Evolutionary conservation across 192 early-diverging fungal genomes (phyloP).

Genomic region (Mortierella alpina): DNA sequence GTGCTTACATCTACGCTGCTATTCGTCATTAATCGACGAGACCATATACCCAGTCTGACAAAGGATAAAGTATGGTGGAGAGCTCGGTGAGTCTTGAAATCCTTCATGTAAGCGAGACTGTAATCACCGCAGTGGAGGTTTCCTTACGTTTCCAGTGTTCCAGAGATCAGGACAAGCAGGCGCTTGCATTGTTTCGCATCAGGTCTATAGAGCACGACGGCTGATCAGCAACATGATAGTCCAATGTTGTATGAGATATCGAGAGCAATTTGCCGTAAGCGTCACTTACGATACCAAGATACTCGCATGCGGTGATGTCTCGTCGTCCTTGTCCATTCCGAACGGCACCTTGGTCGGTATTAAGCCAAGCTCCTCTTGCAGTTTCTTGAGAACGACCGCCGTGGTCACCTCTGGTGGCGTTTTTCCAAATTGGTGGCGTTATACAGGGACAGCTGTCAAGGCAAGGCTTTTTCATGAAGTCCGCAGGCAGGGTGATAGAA

Average conservation of each 20-base stretch:
- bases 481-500: neutral
- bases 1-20: constrained; percentile 11
- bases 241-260: neutral
- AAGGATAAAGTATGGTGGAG: neutral
- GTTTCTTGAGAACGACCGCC: constrained; percentile 2
- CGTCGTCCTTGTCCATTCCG: constrained; percentile 17
- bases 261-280: neutral
- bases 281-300: constrained; percentile 34
- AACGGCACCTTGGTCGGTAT: constrained; percentile 18
- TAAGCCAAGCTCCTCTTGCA: constrained; percentile 29
- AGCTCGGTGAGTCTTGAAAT: neutral
- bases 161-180: constrained; percentile 18
- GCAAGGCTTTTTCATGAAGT: too few relatives aligned
- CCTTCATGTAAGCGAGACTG: too few relatives aligned
- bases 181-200: constrained; percentile 24
- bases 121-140: neutral
- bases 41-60: constrained; percentile 26
- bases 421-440: neutral
- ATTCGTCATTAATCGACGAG: constrained; percentile 34
- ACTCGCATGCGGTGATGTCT: constrained; percentile 18
- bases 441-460: neutral
- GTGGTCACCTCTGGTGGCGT: constrained; percentile 6
- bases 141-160: constrained; percentile 32
- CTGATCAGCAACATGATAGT: neutral
- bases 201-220: neutral